Evolutionary conservation across 768 basidiomycete species (phyloP).

Genomic region (Phallus indusiatus): DNA sequence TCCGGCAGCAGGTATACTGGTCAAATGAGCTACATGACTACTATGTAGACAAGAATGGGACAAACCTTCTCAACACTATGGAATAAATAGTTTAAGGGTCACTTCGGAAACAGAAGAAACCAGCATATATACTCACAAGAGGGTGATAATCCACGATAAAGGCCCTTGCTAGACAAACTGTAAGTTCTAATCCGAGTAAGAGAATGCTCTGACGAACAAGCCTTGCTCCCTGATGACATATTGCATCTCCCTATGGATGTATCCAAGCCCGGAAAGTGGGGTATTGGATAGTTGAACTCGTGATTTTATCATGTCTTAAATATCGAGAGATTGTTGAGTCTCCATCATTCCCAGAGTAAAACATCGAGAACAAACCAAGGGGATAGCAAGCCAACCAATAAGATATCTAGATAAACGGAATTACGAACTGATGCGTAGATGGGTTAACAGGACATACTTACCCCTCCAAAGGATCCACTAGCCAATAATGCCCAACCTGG

Average conservation of each 20-base stretch:
- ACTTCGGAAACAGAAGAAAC: background rate
- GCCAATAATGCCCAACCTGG: conserved; percentile 82
- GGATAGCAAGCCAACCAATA: conserved; percentile 97
- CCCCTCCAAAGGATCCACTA: conserved; percentile 77
- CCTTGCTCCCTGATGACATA: conserved; percentile 64
- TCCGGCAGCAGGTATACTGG: conserved; percentile 83
- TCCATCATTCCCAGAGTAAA: background rate
- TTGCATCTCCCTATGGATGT: conserved; percentile 65
- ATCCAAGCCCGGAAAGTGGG: conserved; percentile 67
- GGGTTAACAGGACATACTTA: conserved; percentile 27
- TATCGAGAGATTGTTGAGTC: background rate
- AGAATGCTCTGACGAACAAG: conserved; percentile 39
- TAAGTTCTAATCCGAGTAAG: background rate
- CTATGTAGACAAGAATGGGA: background rate
- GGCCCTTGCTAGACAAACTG: conserved; percentile 34
- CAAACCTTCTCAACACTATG: conserved; percentile 55
- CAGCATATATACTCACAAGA: conserved; percentile 49
- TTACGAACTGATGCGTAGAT: conserved; percentile 1
- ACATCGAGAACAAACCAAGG: conserved; percentile 27
- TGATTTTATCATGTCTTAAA: conserved; percentile 80
- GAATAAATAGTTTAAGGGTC: background rate
- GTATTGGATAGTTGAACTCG: conserved; percentile 70
- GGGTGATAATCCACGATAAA: conserved; percentile 69
- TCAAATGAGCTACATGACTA: background rate
- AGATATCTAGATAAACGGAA: conserved; percentile 41